phyloP scores from a whole-genome alignment of 1,284 basidiomycete species.

The Leccinum subrobustum region DNA sequence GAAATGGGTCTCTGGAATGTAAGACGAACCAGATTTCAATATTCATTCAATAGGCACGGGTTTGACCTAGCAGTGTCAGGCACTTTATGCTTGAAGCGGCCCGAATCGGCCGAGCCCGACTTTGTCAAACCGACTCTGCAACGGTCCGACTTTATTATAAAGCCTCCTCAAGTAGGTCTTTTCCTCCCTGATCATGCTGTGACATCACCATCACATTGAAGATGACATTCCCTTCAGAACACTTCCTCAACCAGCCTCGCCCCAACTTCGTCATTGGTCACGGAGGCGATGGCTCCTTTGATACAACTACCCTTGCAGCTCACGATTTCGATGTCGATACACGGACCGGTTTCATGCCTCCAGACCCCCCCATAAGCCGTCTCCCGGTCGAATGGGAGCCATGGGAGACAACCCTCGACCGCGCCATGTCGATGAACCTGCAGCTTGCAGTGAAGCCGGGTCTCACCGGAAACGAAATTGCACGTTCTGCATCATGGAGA shows the following conservation, averaged over 20 bases:
- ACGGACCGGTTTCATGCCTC: slow-evolving; percentile 90
- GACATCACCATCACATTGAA: not conserved
- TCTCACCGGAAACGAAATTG: slow-evolving; percentile 45
- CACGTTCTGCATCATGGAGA: slow-evolving; percentile 61
- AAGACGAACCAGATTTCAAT: no score
- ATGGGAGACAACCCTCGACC: slow-evolving; percentile 68
- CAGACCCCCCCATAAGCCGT: slow-evolving; percentile 66
- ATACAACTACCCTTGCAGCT: slow-evolving; percentile 84
- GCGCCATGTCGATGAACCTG: slow-evolving; percentile 49
- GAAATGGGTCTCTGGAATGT: no score
- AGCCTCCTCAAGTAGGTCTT: not conserved
- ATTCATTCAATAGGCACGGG: no score
- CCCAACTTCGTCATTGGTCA: slow-evolving; percentile 40
- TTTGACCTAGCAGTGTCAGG: no score
- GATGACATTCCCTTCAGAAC: slow-evolving; percentile 34
- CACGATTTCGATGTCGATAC: slow-evolving; percentile 96
- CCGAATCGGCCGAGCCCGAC: no score
- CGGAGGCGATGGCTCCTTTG: slow-evolving; percentile 46
- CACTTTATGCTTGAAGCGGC: no score
- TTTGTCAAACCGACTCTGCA: not conserved
- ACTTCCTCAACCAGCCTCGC: slow-evolving; percentile 68
- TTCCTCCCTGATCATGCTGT: not conserved
- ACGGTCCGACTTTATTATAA: not conserved
- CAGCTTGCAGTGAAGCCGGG: slow-evolving; percentile 53
- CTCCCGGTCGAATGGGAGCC: slow-evolving; percentile 62